Evolutionary conservation across 208 protist genomes (phyloP), one percentile per base, ranked within the genome.

Genomic region (Crithidia thermophila): DNA sequence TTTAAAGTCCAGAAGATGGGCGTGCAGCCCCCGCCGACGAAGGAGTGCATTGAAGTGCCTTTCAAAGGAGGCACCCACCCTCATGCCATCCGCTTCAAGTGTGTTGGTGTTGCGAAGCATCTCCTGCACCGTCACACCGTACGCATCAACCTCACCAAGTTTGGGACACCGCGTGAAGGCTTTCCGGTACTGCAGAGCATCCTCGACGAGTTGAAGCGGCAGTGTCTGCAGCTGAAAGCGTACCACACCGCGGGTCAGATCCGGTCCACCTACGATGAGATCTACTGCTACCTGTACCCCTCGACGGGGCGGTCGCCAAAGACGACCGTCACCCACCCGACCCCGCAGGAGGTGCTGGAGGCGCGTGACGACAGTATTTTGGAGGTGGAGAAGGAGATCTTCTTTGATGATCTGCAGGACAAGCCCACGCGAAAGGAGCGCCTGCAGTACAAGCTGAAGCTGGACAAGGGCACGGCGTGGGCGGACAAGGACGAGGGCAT

Each of bases 11-110:
- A 90, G 57, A 94, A 94, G 67, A 74, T 89, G 27, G 90, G 87
- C 18, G 90, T 95, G 25, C 87, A 94, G 61, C 82, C 87, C 50
- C 87, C 87, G 21, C 87, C 78, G 25, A 85, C 79, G 28, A 70
- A 72, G 66, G 72, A 70, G 52, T 89, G 80, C 39, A 74, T 95
- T 28, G 90, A 95, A 69, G 90, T 95, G 34, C 80, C 83, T 43
- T 95, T 95, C 58, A 85, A 84, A 46, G 90, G 90, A 31, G 87
- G 85, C 36, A 95, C 87, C 1, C 88, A 94, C 63, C 87, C 90
- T 9, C 90, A 95, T 64, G 87, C 79, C 14, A 91, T 95, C 31
- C 90, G 90, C 55, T 91, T 95, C 75, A 95, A 95, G 75, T 79
- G 74, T 39, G 77, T 89, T 25, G 90, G 87, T 42, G 79, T 95